These are phyloP conservation scores for Trichoderma guizhouense DNA, from an alignment of 2,329 filamentous ascomycete genomes.

Conservation along the genomic window DNA sequence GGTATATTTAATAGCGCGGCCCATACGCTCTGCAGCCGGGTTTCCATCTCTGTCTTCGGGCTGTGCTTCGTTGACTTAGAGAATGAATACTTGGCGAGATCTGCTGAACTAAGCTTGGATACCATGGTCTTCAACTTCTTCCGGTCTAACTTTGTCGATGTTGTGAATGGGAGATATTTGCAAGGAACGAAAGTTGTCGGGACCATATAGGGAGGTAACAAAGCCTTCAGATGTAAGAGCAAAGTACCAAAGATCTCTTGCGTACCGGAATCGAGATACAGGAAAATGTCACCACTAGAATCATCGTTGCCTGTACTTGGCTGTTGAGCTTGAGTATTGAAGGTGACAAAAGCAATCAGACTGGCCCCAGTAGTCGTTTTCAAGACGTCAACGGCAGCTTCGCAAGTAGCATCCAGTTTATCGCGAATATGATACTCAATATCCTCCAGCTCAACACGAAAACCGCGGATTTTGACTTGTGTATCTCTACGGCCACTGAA, in stretches of 20 bases:
- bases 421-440: neutral
- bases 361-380: neutral
- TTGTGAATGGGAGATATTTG: neutral
- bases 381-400: neutral
- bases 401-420: neutral
- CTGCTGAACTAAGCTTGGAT: neutral
- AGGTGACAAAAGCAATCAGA: neutral
- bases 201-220: neutral
- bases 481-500: neutral
- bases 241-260: neutral
- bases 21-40: neutral
- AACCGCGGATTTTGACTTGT: constrained; percentile 1
- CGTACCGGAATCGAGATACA: neutral
- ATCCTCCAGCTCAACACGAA: neutral
- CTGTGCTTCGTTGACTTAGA: neutral
- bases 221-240: rapidly evolving
- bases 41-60: neutral
- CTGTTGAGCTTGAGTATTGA: neutral
- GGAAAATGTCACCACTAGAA: neutral
- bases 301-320: no score
- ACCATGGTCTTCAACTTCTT: neutral
- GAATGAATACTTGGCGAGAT: neutral
- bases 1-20: neutral
- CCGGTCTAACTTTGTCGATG: neutral
- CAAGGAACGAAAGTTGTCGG: neutral